Base-by-base conservation (phyloP, 2,329 filamentous ascomycete genomes). In the Mycocentrospora acerina region DNA sequence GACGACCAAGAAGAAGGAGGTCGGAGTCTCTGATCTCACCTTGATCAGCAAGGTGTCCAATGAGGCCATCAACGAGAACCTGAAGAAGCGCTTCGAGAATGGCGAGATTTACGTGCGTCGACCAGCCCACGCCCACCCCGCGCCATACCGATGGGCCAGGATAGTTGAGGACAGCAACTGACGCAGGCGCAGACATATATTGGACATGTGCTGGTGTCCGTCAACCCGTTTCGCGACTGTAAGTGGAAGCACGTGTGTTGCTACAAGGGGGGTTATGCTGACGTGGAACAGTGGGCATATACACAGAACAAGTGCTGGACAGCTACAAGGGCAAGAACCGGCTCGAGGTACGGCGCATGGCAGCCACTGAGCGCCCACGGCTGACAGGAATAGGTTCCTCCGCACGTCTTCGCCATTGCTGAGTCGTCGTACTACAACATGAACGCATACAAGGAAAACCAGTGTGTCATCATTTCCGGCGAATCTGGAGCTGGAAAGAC, bases 341-440 rank as follows among this genome's bases (percentile, higher is more conserved):
- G 52, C 80, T 98, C 52, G 93, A 98, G 72, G 65, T 67, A 47
- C 31, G 56, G 32, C 39, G 28, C 32, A 35, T 32, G 5, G 3
- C 28, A 30, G 14, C 10, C 24, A 29, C n/a, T 34, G 7, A 8
- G 12, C 10, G 16, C 14, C 13, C 39, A 33, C 15, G 31, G 31
- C 53, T 64, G 31, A 64, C 35, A 22, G 24, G 12, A 22, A 16
- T 36, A 67, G 74, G 83, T 89, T 74, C 87, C 90, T 18, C 93
- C 93, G 7, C 93, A 98, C 70, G 93, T 98, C 55, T 98, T 96
- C 68, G 91, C 90, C 45, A 93, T 98, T 61, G 93, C 93, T 64
- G 93, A 98, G 71, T 86, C 91, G 7, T 71, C 90, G 38, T 98
- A 98, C 76, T 97, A 97, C 75, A 97, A 98, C 75, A 97, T 98